Evolutionary conservation across 2,329 filamentous ascomycete species (phyloP).

Genomic region (Phyllosticta ampelicida): DNA sequence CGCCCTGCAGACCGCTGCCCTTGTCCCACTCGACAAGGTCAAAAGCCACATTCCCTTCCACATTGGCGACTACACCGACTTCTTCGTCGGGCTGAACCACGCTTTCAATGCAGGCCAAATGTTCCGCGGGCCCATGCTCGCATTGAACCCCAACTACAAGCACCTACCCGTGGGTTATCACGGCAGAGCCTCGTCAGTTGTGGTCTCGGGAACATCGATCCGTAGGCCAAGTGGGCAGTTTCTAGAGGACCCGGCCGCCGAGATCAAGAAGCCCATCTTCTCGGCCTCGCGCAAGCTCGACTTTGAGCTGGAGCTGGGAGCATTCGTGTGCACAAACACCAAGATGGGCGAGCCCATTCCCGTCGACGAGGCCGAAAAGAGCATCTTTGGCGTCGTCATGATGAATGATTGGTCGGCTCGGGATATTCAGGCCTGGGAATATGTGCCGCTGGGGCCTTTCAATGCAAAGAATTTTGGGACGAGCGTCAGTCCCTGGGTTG

Average conservation of each 20-base stretch:
- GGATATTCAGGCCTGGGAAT: constrained; percentile 78
- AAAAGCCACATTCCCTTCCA: constrained; percentile 62
- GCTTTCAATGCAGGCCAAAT: constrained; percentile 62
- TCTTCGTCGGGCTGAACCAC: constrained; percentile 72
- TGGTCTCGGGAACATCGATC: constrained; percentile 63
- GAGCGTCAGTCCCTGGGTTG: constrained; percentile 68
- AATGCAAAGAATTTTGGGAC: constrained; percentile 77
- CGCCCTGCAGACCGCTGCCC: constrained; percentile 43
- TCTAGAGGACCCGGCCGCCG: constrained; percentile 50
- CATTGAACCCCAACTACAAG: constrained; percentile 70
- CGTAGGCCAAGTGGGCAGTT: constrained; percentile 68
- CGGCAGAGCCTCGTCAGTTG: constrained; percentile 63
- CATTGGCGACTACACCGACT: constrained; percentile 78
- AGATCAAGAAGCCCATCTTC: constrained; percentile 52
- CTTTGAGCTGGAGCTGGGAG: constrained; percentile 71
- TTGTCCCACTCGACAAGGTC: constrained; percentile 50
- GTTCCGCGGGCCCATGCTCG: constrained; percentile 62
- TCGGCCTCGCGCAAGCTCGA: constrained; percentile 58
- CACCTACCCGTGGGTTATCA: constrained; percentile 77
- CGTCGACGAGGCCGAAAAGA: constrained; percentile 54
- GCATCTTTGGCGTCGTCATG: constrained; percentile 69
- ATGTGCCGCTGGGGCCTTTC: constrained; percentile 71
- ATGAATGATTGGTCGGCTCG: constrained; percentile 83
- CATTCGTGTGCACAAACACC: constrained; percentile 58
- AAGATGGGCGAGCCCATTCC: constrained; percentile 52